Base-by-base conservation (phyloP, 139 green algal genomes). In the Chlorella sorokiniana region DNA sequence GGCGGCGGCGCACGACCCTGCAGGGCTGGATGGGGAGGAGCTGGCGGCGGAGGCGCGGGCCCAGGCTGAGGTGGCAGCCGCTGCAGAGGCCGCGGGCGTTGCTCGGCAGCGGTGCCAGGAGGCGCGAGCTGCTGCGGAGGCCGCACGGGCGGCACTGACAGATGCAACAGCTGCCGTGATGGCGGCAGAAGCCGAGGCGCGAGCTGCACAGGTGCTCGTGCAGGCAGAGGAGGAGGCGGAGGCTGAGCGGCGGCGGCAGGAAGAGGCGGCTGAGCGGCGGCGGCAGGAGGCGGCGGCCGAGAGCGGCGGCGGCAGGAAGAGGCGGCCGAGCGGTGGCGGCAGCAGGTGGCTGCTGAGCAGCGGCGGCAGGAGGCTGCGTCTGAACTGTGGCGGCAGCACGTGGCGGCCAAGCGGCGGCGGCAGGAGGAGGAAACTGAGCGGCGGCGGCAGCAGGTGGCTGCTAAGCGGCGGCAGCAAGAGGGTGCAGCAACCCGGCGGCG, bases 231-330 rank as follows among this genome's bases (percentile, higher is more conserved):
- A 73, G 27, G 67, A 20, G 67, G 67, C 67, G 7, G 40, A 54
- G 67, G 63, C 63, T n/a, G 63, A 44, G 35, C 63, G 63, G 63
- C 63, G 25, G 63, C 63, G 33, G 63, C 63, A 70, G 63, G 33
- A 22, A 45, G 63, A 70, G 63, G 31, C 23, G 31, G 62, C 62
- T 25, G 62, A 65, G 59, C 25, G 16, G 25, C 59, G 23, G 27
- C 59, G 59, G 59, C 59, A 65, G 59, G 59, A 33, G 3, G 25
- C 18, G 35, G 59, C 18, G 54, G 18, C 11, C n/a, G n/a, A n/a
- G n/a, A n/a, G 54, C 14, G 14, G 54, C 54, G 18, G 54, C 54
- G 18, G 11, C 20, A 63, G 11, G 54, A 18, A 4, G 11, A 63
- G 4, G 54, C 54, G 35, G 59, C 59, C 16, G 3, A 65, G 25